Base-by-base conservation (phyloP, 179 eudicot species). In the Dionaea muscipula region DNA sequence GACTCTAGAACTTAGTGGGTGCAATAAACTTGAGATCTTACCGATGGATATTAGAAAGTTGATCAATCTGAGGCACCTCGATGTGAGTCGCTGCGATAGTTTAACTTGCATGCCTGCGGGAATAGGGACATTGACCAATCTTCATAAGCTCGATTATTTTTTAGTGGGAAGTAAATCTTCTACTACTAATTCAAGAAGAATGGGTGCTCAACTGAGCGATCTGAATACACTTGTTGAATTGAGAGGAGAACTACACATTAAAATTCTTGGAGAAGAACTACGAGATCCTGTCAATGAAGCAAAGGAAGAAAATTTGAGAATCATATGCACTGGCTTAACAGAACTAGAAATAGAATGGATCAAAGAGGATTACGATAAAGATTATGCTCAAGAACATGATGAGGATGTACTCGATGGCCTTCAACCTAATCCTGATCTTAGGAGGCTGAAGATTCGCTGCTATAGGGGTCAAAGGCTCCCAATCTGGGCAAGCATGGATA, bases 41-140 rank as follows among this genome's bases (percentile, higher is more conserved):
- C 73, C 73, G 0, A 7, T 1, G 1, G 20, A 36, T 25, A 44
- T 69, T 7, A 22, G 22, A 5, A 68, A 63, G 36, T 36, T 69
- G 26, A 35, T 50, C 3, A 64, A 69, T 9, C 59, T 66, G 0
- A 38, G 55, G 43, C 56, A 28, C 38, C 55, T 69, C 14, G 56
- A 47, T n/a, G 2, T 59, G 13, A 26, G 9, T 12, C 2, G n/a
- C 9, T 48, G 41, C 19, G 0, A 17, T 8, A n/a, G 20, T 25
- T 15, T 44, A 26, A 43, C 37, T 33, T 8, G 26, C 11, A 40
- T 56, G 49, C 60, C 60, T 26, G 18, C 50, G 3, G 51, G 38
- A 44, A 25, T 56, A 2, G 60, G 37, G 50, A 26, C 16, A 43
- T 24, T 56, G 49, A 56, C 60, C 12, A 2, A 14, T 44, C 60